Conservation (phyloP, 192 early-diverging fungal species). For the Phlyctochytrium bullatum region DNA sequence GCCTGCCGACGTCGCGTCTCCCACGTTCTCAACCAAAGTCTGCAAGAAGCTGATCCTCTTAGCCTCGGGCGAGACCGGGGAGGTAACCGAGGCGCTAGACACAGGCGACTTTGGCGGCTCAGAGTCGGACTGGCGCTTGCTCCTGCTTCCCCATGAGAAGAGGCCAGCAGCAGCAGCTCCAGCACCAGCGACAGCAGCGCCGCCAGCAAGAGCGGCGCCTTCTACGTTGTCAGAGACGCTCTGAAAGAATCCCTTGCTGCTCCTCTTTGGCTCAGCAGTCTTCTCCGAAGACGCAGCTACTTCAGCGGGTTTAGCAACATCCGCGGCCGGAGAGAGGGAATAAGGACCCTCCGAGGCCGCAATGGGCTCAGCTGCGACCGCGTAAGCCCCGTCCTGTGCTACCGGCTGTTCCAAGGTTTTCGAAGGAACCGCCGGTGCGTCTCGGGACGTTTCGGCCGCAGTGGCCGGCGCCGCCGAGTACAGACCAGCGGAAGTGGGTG, state of each 20-base stretch:
- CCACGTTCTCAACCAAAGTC: no score
- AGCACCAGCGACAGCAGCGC: background rate
- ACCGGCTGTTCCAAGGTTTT: background rate
- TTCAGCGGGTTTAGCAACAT: no score
- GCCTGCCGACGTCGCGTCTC: no score
- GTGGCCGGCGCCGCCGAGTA: background rate
- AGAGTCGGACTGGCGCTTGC: no score
- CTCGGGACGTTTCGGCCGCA: no score
- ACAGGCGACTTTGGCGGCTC: no score
- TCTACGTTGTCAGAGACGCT: background rate
- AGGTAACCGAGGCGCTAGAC: no score
- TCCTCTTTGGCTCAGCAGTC: background rate
- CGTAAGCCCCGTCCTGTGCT: background rate
- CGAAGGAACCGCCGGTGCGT: background rate
- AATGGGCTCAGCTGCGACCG: background rate
- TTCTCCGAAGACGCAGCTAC: constrained; percentile 2
- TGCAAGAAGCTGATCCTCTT: no score
- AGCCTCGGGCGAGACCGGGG: no score
- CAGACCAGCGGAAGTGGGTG: background rate
- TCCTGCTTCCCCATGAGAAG: background rate
- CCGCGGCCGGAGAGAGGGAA: no score
- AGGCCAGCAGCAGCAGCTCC: background rate
- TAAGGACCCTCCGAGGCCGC: background rate
- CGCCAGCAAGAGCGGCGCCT: background rate
- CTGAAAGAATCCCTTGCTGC: background rate